Percentiles rank a stretch among this genome's conserved stretches.
Conservation (phyloP, 805 yeast genomes). For the Ogataea wickerhamii region DNA sequence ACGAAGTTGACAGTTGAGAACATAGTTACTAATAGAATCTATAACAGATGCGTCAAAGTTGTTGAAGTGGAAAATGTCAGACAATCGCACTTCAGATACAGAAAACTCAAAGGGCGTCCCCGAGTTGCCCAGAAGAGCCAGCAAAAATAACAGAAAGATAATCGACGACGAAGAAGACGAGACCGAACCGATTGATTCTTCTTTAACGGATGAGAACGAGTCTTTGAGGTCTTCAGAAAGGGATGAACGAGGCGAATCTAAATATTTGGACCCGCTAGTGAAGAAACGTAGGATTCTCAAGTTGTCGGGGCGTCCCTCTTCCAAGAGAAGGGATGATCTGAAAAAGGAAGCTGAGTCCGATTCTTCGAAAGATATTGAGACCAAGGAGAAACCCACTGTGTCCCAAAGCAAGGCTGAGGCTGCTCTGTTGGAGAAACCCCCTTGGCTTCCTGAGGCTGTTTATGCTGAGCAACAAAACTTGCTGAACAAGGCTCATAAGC, state of each 20-base stretch:
- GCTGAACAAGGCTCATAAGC: constrained; percentile 4
- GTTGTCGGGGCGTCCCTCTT: neutral
- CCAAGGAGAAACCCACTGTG: constrained; percentile 1
- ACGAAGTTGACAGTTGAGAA: no score
- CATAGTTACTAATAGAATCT: no score
- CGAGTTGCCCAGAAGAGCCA: no score
- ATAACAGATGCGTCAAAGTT: no score
- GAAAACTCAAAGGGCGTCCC: no score
- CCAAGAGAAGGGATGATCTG: neutral
- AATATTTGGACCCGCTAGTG: neutral
- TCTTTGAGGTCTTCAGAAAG: neutral
- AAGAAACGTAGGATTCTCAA: constrained; percentile 1
- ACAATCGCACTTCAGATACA: no score
- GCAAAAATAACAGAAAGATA: no score
- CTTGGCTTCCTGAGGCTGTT: constrained; percentile 34
- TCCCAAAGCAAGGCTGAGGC: constrained; percentile 2
- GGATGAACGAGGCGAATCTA: neutral
- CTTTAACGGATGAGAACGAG: neutral
- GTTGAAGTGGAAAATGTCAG: no score
- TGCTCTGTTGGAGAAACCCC: constrained; percentile 26
- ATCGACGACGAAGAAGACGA: constrained; percentile 1
- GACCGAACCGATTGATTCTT: neutral
- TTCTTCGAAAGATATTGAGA: neutral
- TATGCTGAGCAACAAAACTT: constrained; percentile 21
- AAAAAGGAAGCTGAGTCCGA: neutral